A percentile compares a stretch with the other conserved stretches of the same genome.
Evolutionary conservation across 139 green algal genomes (phyloP).

Genomic region (Tetratostichococcus sp.): DNA sequence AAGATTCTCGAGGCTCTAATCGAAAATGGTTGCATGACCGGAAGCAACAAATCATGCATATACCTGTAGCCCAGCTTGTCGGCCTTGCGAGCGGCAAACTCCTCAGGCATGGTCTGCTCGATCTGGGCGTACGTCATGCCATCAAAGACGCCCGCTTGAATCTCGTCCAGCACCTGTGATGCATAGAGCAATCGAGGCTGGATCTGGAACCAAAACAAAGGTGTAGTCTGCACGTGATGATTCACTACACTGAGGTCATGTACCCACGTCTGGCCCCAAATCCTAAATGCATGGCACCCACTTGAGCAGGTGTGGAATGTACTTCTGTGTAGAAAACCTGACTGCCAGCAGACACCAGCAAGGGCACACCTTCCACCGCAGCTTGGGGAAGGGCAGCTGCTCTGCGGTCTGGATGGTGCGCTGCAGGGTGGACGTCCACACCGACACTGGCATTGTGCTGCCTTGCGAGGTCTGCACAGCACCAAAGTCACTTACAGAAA

Average conservation of each 20-base stretch:
- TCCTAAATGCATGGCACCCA: too few relatives aligned
- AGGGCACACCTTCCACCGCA: conserved; percentile 74
- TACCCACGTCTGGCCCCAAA: too few relatives aligned
- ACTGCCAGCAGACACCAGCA: too few relatives aligned
- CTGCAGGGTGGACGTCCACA: conserved; percentile 92
- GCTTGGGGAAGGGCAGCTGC: conserved; percentile 79
- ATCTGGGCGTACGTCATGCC: conserved; percentile 88
- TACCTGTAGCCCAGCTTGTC: conserved; percentile 88
- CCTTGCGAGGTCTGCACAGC: conserved; percentile 34
- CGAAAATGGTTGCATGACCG: too few relatives aligned
- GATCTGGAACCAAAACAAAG: too few relatives aligned
- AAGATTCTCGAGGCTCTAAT: too few relatives aligned
- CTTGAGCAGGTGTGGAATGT: too few relatives aligned
- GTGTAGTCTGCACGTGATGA: too few relatives aligned
- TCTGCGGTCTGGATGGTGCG: conserved; percentile 89
- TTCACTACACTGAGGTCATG: too few relatives aligned
- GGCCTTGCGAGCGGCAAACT: conserved; percentile 65
- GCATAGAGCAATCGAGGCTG: too few relatives aligned
- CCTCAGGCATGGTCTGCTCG: conserved; percentile 59
- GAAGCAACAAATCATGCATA: too few relatives aligned
- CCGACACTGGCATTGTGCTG: conserved; percentile 56
- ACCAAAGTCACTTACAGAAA: conserved; percentile 9
- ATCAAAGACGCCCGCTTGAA: conserved; percentile 76
- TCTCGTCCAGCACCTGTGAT: conserved; percentile 80
- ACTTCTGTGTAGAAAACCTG: too few relatives aligned